These are phyloP conservation scores for Tillandsia leiboldiana DNA, from an alignment of 176 grass and related monocot species.

Conservation along the genomic window DNA sequence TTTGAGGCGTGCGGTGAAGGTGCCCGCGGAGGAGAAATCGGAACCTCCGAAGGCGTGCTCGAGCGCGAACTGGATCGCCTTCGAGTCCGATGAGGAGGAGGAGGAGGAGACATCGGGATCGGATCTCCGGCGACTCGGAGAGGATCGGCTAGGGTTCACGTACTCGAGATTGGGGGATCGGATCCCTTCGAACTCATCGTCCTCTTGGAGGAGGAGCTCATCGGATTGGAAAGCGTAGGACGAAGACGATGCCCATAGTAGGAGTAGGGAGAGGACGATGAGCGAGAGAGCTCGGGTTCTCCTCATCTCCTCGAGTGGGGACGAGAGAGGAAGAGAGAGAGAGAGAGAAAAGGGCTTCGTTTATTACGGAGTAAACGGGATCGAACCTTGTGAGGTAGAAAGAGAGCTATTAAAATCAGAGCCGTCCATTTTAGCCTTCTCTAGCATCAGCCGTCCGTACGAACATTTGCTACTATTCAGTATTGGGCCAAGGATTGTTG, in stretches of 20 bases:
- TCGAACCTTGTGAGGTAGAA: no score
- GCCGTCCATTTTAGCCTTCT: not conserved
- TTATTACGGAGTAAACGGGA: not conserved
- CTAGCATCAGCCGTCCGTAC: no score
- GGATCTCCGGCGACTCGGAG: constrained; percentile 32
- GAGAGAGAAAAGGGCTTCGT: not conserved
- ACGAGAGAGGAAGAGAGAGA: constrained; percentile 4
- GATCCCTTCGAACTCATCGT: constrained; percentile 80
- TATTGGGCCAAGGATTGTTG: no score
- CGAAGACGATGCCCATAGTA: constrained; percentile 10
- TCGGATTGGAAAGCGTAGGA: constrained; percentile 53
- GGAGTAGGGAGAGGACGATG: constrained; percentile 5
- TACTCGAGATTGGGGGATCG: constrained; percentile 9
- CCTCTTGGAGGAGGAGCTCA: constrained; percentile 51
- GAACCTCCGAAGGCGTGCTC: constrained; percentile 62
- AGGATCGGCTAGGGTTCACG: not conserved
- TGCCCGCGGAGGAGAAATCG: constrained; percentile 53
- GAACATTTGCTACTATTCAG: no score
- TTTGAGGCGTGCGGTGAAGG: constrained; percentile 91
- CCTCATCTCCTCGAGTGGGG: not conserved
- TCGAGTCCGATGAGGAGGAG: constrained; percentile 37
- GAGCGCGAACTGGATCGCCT: constrained; percentile 63
- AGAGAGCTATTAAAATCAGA: not conserved
- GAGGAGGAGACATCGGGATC: constrained; percentile 29
- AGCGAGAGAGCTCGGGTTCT: constrained; percentile 9